Conservation (phyloP, 306 rosid species). For the Cucurbita pepo region DNA sequence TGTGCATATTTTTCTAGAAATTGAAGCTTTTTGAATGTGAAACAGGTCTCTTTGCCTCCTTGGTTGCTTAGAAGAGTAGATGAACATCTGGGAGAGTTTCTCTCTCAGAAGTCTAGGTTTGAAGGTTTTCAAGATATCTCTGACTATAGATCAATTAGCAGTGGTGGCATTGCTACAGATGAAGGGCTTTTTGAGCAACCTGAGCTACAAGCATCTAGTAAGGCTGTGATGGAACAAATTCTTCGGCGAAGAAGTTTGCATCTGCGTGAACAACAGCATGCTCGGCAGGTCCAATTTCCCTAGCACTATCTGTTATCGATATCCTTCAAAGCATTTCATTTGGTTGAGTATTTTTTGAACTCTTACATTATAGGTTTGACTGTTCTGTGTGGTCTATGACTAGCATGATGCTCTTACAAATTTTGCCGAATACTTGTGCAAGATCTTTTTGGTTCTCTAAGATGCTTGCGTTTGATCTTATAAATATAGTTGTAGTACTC, state of each 20-base stretch:
- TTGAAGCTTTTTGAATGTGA: constrained; percentile 25
- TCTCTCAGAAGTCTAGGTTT: constrained; percentile 39
- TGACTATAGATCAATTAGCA: constrained; percentile 53
- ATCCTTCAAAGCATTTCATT: neutral
- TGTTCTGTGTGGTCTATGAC: neutral
- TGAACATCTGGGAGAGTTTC: constrained; percentile 40
- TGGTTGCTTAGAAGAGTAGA: constrained; percentile 45
- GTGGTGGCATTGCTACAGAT: constrained; percentile 51
- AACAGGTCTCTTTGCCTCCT: constrained; percentile 59
- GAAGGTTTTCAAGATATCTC: constrained; percentile 34
- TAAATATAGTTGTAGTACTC: neutral
- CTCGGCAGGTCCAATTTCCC: constrained; percentile 62
- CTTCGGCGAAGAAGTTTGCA: constrained; percentile 43
- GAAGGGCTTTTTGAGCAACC: constrained; percentile 85
- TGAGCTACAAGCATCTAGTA: constrained; percentile 50
- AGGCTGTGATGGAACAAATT: constrained; percentile 40
- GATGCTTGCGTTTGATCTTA: neutral
- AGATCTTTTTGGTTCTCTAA: neutral
- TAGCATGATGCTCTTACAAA: neutral
- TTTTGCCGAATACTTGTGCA: neutral
- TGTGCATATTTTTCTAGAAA: neutral
- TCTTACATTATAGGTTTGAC: neutral
- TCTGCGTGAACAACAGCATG: constrained; percentile 51
- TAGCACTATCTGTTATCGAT: neutral
- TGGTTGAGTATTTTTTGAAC: neutral